Percentiles rank a stretch among this genome's conserved stretches.
Evolutionary conservation across 192 early-diverging fungal genomes (phyloP).

Genomic region (Linnemannia hyalina): DNA sequence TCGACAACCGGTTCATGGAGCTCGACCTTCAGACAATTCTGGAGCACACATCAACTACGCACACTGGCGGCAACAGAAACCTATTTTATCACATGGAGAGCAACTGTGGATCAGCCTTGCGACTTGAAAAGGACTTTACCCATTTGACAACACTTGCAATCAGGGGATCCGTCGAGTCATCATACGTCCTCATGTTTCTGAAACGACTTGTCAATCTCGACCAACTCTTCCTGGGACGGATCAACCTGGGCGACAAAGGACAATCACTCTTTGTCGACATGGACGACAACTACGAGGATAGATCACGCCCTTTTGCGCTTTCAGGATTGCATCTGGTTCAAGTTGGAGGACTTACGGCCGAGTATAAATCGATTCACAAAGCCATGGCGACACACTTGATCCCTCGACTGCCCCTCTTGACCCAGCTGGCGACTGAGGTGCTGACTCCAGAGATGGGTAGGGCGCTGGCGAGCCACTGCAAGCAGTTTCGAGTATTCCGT

Average conservation of each 20-base stretch:
- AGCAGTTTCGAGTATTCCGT: neutral
- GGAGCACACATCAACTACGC: neutral
- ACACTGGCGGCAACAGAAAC: neutral
- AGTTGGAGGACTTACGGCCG: neutral
- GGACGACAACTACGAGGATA: neutral
- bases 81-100: neutral
- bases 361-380: neutral
- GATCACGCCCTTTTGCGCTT: neutral
- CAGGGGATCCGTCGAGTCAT: neutral
- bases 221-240: neutral
- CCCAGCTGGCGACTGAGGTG: neutral
- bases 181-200: neutral
- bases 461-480: neutral
- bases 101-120: neutral
- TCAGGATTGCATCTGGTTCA: neutral
- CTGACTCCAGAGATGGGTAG: neutral
- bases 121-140: neutral
- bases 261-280: neutral
- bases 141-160: neutral
- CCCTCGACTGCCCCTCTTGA: neutral
- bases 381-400: neutral
- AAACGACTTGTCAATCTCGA: neutral
- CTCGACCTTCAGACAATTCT: neutral
- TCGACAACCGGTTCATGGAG: neutral
- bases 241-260: neutral